A percentile compares a stretch with the other conserved stretches of the same genome.
Evolutionary conservation across 805 yeast species (phyloP).

Genomic region (Candida cerambycidarum): DNA sequence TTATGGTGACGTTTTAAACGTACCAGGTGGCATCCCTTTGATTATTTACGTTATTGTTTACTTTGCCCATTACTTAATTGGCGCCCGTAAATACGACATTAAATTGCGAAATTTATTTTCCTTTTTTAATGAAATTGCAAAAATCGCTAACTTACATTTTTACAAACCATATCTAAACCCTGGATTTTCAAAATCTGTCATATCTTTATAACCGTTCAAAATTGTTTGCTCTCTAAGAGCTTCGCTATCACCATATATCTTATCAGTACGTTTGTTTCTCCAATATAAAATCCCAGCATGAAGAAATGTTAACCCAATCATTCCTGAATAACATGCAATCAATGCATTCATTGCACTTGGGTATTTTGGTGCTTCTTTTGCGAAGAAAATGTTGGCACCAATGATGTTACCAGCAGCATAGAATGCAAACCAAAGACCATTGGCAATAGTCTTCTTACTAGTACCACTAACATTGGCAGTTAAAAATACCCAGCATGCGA

Average conservation of each 20-base stretch:
- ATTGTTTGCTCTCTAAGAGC: constrained; percentile 22
- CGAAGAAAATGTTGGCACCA: constrained; percentile 25
- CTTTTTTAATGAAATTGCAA: neutral
- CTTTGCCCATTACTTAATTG: too few relatives aligned
- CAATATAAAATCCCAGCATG: constrained; percentile 15
- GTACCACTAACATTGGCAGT: constrained; percentile 24
- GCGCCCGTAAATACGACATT: too few relatives aligned
- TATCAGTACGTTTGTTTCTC: constrained; percentile 20
- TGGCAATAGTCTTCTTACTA: constrained; percentile 24
- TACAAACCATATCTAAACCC: constrained; percentile 23
- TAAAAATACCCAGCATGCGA: constrained; percentile 25
- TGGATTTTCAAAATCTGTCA: constrained; percentile 24
- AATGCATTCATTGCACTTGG: constrained; percentile 24
- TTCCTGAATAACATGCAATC: constrained; percentile 21
- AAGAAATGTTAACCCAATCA: constrained; percentile 19
- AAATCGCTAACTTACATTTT: neutral
- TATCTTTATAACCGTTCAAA: constrained; percentile 23
- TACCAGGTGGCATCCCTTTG: too few relatives aligned
- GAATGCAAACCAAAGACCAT: constrained; percentile 22
- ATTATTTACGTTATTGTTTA: too few relatives aligned
- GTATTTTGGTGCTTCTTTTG: constrained; percentile 25
- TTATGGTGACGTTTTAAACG: too few relatives aligned
- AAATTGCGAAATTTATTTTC: neutral
- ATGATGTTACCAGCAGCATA: constrained; percentile 31
- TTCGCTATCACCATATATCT: constrained; percentile 21